Percentiles rank a stretch among this genome's conserved stretches.
Conservation (phyloP, 257 asterid genomes). For the Solanum sitiens region DNA sequence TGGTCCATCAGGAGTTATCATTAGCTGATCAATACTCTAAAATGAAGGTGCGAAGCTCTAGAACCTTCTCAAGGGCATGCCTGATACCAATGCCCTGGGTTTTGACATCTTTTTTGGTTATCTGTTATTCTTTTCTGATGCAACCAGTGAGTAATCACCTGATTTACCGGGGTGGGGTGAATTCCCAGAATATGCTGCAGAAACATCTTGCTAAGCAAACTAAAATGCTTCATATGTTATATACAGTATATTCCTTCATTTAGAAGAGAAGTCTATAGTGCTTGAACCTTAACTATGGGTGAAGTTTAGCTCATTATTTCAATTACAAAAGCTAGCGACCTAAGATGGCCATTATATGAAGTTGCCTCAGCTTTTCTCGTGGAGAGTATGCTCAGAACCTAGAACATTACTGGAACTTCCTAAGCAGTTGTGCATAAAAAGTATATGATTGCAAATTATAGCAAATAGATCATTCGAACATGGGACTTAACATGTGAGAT, state of each 20-base stretch:
- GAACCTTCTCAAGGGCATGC: not conserved
- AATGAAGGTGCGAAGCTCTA: constrained; percentile 53
- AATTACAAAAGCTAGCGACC: not conserved
- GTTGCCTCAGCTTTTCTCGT: not conserved
- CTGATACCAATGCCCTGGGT: not conserved
- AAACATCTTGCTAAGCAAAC: not conserved
- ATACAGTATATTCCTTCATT: not conserved
- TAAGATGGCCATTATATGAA: not conserved
- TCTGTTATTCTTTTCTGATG: not conserved
- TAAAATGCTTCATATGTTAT: not conserved
- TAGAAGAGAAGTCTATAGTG: not conserved
- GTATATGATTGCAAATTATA: not conserved
- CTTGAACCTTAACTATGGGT: not conserved
- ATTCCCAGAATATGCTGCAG: not conserved
- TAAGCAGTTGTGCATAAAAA: not conserved
- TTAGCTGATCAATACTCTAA: constrained; percentile 86
- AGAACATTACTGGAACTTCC: not conserved
- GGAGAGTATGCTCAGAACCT: not conserved
- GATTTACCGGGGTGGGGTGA: not conserved
- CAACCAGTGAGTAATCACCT: not conserved
- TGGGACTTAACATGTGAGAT: not conserved
- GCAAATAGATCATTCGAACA: not conserved
- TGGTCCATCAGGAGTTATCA: constrained; percentile 84
- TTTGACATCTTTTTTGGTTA: not conserved
- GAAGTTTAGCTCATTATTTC: not conserved